A percentile compares a stretch with the other conserved stretches of the same genome.
phyloP scores from a whole-genome alignment of 2,329 filamentous ascomycete genomes.

The Juglanconis oblonga region DNA sequence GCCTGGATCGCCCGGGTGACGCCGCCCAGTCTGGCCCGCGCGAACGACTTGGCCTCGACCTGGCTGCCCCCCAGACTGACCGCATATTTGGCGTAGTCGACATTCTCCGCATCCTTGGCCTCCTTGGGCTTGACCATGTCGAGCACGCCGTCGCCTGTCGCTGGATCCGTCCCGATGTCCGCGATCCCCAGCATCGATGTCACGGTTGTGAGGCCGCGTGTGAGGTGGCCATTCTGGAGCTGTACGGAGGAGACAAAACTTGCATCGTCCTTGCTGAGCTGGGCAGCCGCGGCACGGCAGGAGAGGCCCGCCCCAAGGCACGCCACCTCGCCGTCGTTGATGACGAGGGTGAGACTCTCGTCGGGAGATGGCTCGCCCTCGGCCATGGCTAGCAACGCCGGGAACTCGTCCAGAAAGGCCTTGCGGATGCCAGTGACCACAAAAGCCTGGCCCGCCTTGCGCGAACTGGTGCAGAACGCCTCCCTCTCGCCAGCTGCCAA shows the following conservation, averaged over 20 bases:
- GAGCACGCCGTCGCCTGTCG: constrained; percentile 45
- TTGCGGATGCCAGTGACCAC: constrained; percentile 35
- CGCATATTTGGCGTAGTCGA: constrained; percentile 39
- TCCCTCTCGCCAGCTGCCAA: constrained; percentile 22
- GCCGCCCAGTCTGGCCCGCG: constrained; percentile 39
- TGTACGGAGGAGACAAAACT: constrained; percentile 27
- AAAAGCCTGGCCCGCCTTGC: constrained; percentile 24
- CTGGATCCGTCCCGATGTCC: constrained; percentile 43
- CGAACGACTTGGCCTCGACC: constrained; percentile 30
- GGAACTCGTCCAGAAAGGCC: constrained; percentile 30
- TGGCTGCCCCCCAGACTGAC: constrained; percentile 34
- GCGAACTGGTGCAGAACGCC: constrained; percentile 25
- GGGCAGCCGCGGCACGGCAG: constrained; percentile 29
- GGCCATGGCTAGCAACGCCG: neutral
- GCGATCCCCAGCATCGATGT: constrained; percentile 44
- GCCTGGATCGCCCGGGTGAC: constrained; percentile 41
- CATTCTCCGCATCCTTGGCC: constrained; percentile 26
- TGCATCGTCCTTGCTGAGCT: constrained; percentile 18
- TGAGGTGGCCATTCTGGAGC: constrained; percentile 44
- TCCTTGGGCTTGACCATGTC: constrained; percentile 23
- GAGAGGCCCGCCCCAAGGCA: constrained; percentile 33
- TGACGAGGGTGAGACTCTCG: constrained; percentile 34
- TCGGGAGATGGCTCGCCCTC: neutral
- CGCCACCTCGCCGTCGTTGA: constrained; percentile 36
- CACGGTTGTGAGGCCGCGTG: constrained; percentile 48